Evolutionary conservation across 371 early-diverging fungal genomes (phyloP).

Genomic region (Circinella umbellata): DNA sequence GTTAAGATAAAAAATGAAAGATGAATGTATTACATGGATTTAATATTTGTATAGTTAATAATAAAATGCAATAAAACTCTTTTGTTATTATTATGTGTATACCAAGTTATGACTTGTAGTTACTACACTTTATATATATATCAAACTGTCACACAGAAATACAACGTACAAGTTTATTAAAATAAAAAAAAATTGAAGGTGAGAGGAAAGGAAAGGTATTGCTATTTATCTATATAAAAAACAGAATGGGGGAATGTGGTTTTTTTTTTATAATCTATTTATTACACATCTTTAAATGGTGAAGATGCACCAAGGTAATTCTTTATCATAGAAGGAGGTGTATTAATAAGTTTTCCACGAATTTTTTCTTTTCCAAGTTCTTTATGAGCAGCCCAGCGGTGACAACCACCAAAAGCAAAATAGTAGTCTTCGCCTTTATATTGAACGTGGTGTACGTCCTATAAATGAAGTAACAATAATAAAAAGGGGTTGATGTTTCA

Average conservation of each 20-base stretch:
- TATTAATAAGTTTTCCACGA: slow-evolving; percentile 45
- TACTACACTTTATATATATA: too few relatives aligned
- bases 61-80: too few relatives aligned
- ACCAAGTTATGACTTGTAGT: too few relatives aligned
- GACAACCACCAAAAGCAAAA: slow-evolving; percentile 57
- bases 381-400: slow-evolving; percentile 56
- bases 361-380: slow-evolving; percentile 44
- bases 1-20: too few relatives aligned
- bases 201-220: too few relatives aligned
- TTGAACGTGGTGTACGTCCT: slow-evolving; percentile 49
- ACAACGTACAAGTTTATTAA: too few relatives aligned
- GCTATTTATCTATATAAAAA: too few relatives aligned
- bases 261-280: background rate
- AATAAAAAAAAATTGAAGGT: too few relatives aligned
- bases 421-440: slow-evolving; percentile 51
- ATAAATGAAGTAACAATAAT: background rate
- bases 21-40: too few relatives aligned
- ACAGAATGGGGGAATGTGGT: background rate
- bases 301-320: slow-evolving; percentile 48
- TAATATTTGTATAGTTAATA: too few relatives aligned
- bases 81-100: too few relatives aligned
- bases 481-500: background rate
- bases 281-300: slow-evolving; percentile 39
- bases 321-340: slow-evolving; percentile 45
- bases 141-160: too few relatives aligned